A percentile compares a stretch with the other conserved stretches of the same genome.
Evolutionary conservation across 148 eudicot genomes (phyloP).

Genomic region (Nepenthes gracilis): DNA sequence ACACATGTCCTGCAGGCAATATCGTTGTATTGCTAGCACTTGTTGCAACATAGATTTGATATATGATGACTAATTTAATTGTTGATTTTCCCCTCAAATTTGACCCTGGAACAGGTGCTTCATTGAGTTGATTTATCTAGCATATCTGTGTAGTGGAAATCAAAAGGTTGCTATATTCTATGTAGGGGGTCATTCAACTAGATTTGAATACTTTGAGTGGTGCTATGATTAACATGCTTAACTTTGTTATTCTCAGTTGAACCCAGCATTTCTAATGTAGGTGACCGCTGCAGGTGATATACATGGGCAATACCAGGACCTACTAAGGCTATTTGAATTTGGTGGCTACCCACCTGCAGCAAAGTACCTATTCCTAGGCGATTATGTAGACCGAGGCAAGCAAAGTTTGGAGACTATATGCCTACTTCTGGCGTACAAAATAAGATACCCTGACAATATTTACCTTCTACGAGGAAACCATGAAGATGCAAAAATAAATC

Average conservation of each 20-base stretch:
- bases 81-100: too few species aligned
- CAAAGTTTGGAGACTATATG: constrained; percentile 92
- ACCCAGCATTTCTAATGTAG: constrained; percentile 10
- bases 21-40: too few species aligned
- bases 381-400: constrained; percentile 88
- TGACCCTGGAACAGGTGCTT: too few species aligned
- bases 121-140: background rate
- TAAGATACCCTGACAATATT: constrained; percentile 63
- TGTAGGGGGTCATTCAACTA: too few species aligned
- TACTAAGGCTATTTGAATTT: constrained; percentile 69
- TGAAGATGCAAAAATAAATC: constrained; percentile 87
- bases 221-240: too few species aligned
- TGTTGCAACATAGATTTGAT: too few species aligned
- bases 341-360: constrained; percentile 83
- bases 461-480: constrained; percentile 84
- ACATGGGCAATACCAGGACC: constrained; percentile 86
- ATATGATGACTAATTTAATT: too few species aligned
- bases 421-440: constrained; percentile 74
- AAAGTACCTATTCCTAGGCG: constrained; percentile 84
- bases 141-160: background rate
- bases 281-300: constrained; percentile 51
- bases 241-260: too few species aligned
- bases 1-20: too few species aligned
- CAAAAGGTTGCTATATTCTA: too few species aligned
- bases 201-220: too few species aligned